phyloP scores from a whole-genome alignment of 2,329 filamentous ascomycete species.

The Hymenoscyphus repandus region DNA sequence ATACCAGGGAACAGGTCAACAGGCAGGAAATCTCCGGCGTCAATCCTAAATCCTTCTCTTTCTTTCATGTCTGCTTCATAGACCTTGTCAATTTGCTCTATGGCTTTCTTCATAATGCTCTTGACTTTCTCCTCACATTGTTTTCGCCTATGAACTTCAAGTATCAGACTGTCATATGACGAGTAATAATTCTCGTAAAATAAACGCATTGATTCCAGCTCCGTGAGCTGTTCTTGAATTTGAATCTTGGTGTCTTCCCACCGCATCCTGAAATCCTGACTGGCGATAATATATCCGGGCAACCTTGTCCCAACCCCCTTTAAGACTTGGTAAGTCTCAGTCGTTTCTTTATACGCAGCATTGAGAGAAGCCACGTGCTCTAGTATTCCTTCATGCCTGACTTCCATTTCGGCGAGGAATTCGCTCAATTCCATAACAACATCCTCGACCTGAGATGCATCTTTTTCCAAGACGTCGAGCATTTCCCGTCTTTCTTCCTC shows the following conservation, averaged over 20 bases:
- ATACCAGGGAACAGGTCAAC: constrained; percentile 83
- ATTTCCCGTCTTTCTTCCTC: constrained; percentile 76
- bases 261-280: constrained; percentile 55
- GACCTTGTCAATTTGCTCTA: constrained; percentile 69
- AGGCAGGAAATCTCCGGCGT: constrained; percentile 82
- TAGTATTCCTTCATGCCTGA: constrained; percentile 57
- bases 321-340: constrained; percentile 60
- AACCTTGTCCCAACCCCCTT: constrained; percentile 63
- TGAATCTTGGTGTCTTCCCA: constrained; percentile 73
- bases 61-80: constrained; percentile 67
- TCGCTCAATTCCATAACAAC: constrained; percentile 69
- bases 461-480: constrained; percentile 71
- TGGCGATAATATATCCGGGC: constrained; percentile 58
- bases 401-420: constrained; percentile 71
- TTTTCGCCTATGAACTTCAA: constrained; percentile 75
- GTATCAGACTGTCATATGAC: constrained; percentile 77
- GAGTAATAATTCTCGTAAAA: constrained; percentile 84
- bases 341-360: constrained; percentile 50
- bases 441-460: constrained; percentile 61
- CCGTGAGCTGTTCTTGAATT: constrained; percentile 63
- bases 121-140: constrained; percentile 69
- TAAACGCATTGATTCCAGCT: constrained; percentile 70
- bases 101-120: constrained; percentile 70
- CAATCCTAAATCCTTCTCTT: constrained; percentile 71
- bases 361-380: constrained; percentile 55